phyloP scores from a whole-genome alignment of 2,329 filamentous ascomycete species.

The Penicillium freii region DNA sequence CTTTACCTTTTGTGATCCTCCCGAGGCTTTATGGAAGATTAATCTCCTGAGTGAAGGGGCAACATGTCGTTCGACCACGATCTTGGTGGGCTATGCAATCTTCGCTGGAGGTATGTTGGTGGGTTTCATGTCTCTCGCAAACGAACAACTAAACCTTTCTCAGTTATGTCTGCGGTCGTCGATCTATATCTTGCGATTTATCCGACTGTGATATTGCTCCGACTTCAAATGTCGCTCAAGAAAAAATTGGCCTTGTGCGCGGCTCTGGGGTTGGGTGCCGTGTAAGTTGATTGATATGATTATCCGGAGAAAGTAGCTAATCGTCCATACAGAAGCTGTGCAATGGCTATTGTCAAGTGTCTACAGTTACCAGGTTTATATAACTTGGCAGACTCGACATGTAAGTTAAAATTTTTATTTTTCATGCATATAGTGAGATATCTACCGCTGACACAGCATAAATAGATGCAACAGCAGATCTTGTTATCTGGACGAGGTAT shows the following conservation, averaged over 20 bases:
- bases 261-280: background rate
- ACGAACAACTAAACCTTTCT: background rate
- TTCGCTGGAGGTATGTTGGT: constrained; percentile 39
- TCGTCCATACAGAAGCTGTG: constrained; percentile 28
- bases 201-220: constrained; percentile 32
- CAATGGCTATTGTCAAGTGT: constrained; percentile 36
- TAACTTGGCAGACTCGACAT: constrained; percentile 9
- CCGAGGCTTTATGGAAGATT: constrained; percentile 40
- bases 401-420: background rate
- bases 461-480: constrained; percentile 2
- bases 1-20: constrained; percentile 45
- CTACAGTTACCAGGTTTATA: constrained; percentile 29
- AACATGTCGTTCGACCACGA: constrained; percentile 35
- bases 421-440: background rate
- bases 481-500: constrained; percentile 4
- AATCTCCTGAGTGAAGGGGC: constrained; percentile 28
- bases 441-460: background rate
- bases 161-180: constrained; percentile 30
- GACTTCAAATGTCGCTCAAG: constrained; percentile 31
- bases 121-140: background rate
- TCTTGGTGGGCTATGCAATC: constrained; percentile 43
- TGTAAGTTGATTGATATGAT: background rate
- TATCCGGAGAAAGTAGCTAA: background rate
- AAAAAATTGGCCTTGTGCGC: constrained; percentile 22
- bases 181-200: constrained; percentile 37